Evolutionary conservation across 208 protist genomes (phyloP).

Genomic region (Wallacemonas sp.): DNA sequence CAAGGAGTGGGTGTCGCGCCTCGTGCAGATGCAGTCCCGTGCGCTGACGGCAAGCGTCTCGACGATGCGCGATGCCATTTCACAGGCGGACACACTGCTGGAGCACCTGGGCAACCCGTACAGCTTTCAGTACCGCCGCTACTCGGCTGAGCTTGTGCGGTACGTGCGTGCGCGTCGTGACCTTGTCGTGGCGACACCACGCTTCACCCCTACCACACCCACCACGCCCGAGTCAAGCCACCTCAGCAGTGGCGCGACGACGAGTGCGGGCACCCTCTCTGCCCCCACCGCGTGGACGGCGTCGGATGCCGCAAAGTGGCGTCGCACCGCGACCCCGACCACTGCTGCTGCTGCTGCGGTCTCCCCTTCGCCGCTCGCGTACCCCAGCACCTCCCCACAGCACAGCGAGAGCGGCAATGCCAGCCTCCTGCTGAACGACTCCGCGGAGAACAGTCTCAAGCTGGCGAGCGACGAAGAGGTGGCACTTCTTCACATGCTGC

Average conservation of each 20-base stretch:
- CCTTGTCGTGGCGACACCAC: neutral
- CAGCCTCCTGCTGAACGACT: neutral
- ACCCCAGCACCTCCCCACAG: neutral
- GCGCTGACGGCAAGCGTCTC: neutral
- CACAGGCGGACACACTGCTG: conserved; percentile 22
- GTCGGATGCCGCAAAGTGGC: neutral
- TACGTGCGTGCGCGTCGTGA: conserved; percentile 14
- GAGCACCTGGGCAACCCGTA: conserved; percentile 33
- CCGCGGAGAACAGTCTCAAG: neutral
- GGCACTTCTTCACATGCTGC: conserved; percentile 31
- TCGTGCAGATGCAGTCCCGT: conserved; percentile 11
- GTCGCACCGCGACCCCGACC: neutral
- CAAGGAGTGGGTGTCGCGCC: neutral
- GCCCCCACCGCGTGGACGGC: too few relatives aligned
- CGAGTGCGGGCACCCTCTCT: neutral
- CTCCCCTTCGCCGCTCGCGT: neutral
- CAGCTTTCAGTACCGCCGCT: conserved; percentile 34
- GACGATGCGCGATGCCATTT: conserved; percentile 20
- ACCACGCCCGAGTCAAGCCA: neutral
- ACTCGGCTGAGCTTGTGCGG: conserved; percentile 27
- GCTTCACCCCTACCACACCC: neutral
- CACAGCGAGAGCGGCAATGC: neutral
- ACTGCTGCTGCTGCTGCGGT: neutral
- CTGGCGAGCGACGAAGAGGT: conserved; percentile 8
- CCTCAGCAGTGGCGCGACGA: neutral